Percentiles rank a stretch among this genome's conserved stretches.
Evolutionary conservation across 1,139 yeast species (phyloP).

Genomic region (Nakaseomyces nivariensis): DNA sequence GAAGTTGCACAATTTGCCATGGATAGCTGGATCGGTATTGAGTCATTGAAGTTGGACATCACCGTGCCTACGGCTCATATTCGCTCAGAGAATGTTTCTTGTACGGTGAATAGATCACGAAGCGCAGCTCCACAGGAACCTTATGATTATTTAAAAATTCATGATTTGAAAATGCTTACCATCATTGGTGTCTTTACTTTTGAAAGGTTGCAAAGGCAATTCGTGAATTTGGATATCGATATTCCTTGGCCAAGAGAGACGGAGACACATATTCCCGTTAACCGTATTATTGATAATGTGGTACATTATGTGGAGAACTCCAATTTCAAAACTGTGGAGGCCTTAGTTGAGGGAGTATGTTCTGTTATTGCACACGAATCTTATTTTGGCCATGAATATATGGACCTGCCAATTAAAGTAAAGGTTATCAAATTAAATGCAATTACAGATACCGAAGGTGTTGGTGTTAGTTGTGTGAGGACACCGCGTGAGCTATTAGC

Average conservation of each 20-base stretch:
- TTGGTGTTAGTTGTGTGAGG: conserved; percentile 70
- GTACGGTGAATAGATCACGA: conserved; percentile 27
- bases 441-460: conserved; percentile 75
- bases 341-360: conserved; percentile 67
- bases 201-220: conserved; percentile 74
- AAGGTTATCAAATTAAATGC: conserved; percentile 82
- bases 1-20: conserved; percentile 41
- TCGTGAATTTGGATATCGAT: conserved; percentile 50
- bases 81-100: conserved; percentile 41
- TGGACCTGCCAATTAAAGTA: conserved; percentile 38
- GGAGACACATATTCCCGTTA: conserved; percentile 18
- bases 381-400: conserved; percentile 14
- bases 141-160: conserved; percentile 39
- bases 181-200: conserved; percentile 87
- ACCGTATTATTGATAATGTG: conserved; percentile 37
- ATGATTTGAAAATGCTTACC: conserved; percentile 52
- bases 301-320: conserved; percentile 58
- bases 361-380: conserved; percentile 42
- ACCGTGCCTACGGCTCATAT: conserved; percentile 36
- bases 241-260: conserved; percentile 33
- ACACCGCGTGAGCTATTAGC: conserved; percentile 30
- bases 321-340: conserved; percentile 86
- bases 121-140: conserved; percentile 10
- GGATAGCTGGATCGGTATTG: conserved; percentile 29
- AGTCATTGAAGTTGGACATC: conserved; percentile 13